Evolutionary conservation across 331 rosid species (phyloP).

Genomic region (Dryas integrifolia): DNA sequence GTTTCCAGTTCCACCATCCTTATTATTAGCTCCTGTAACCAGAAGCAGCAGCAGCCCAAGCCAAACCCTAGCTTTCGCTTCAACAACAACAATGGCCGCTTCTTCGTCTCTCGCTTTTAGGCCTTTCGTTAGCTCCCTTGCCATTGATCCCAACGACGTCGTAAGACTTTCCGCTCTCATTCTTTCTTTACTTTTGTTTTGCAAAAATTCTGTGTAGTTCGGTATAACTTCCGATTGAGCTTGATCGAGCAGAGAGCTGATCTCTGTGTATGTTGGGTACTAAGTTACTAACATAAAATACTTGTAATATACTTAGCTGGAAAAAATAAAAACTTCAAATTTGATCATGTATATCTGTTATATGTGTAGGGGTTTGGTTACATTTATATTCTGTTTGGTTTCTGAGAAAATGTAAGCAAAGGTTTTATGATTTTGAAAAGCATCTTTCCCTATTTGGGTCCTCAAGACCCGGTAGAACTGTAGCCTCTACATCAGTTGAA

Average conservation of each 20-base stretch:
- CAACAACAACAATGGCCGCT: slow-evolving; percentile 37
- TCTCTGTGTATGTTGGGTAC: too few relatives aligned
- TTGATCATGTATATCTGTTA: neutral
- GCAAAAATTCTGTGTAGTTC: too few relatives aligned
- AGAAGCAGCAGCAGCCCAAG: neutral
- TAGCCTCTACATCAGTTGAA: too few relatives aligned
- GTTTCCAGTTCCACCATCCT: too few relatives aligned
- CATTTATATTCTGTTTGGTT: slow-evolving; percentile 6
- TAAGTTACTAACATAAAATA: too few relatives aligned
- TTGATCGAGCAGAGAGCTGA: too few relatives aligned
- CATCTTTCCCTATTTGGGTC: too few relatives aligned
- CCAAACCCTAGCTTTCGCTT: slow-evolving; percentile 25
- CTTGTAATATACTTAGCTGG: too few relatives aligned
- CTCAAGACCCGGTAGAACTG: too few relatives aligned
- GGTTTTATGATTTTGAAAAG: too few relatives aligned
- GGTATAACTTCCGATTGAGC: too few relatives aligned
- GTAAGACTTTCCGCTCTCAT: slow-evolving; percentile 19
- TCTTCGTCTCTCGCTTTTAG: slow-evolving; percentile 33
- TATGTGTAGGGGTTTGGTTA: neutral
- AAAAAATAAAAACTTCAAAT: neutral
- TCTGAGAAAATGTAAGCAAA: slow-evolving; percentile 9
- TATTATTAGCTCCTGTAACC: neutral
- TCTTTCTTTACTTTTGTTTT: neutral
- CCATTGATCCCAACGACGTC: slow-evolving; percentile 31
- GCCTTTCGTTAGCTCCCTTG: slow-evolving; percentile 24